Evolutionary conservation across 192 early-diverging fungal genomes (phyloP), one percentile per base, ranked within the genome.

Genomic region (Coemansia sp.): DNA sequence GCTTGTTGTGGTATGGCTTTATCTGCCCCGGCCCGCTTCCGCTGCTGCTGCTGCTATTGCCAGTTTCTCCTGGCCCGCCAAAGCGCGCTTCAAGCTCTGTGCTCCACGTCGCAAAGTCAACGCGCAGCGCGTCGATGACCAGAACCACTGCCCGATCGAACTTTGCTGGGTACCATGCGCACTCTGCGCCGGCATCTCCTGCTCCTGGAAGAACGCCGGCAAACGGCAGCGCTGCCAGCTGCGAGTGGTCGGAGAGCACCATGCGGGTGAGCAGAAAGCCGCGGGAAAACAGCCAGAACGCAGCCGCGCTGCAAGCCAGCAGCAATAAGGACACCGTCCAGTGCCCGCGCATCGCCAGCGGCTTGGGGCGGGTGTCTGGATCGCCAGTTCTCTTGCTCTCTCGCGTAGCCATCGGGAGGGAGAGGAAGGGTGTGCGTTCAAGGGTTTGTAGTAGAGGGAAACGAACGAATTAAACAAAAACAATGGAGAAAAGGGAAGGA

Each of bases 241-340:
- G 61, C 30, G 85, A 86, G 41, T 70, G 75, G 64, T 84, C 72
- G 28, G 81, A 67, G 15, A 91, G 75, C 0, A 85, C 82, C 59
- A 85, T 84, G 22, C 91, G 82, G 6, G 87, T 84, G 7, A 92
- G 76, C 37, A 92, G 67, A 57, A 92, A 92, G 4, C 91, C 91
- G 41, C 82, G 76, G 8, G 86, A 61, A 67, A 92, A 91, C 50
- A 89, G 68, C 63, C 84, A 86, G n/a, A 89, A 63, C 8, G 85
- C 89, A 2, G 82, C 57, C 0, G 65, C 36, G 17, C 47, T 57
- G 4, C 50, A 55, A 4, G 44, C 23, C n/a, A 70, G 57, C 15
- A 76, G 10, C 28, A 64, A 19, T 14, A 44, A 13, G 19, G 65
- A 70, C 27, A 70, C 19, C 20, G 44, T 6, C 74, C 74, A 76